phyloP scores from a whole-genome alignment of 1,284 basidiomycete genomes.

The Malassezia psittaci region DNA sequence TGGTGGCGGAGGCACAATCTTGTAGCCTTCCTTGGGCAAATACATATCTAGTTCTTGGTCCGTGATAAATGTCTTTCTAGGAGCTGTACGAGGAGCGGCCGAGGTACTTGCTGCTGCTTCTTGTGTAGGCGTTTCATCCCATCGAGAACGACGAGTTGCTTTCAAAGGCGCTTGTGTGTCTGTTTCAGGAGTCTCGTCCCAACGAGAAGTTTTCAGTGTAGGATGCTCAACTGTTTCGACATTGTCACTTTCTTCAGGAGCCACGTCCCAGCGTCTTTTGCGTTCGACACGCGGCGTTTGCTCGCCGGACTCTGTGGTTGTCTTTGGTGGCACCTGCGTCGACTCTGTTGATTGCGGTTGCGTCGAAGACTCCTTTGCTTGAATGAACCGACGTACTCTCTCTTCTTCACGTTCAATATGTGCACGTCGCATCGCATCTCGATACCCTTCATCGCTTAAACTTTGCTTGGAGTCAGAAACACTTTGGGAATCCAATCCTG shows the following conservation, averaged over 20 bases:
- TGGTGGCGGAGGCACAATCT: conserved; percentile 81
- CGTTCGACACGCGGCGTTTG: conserved; percentile 57
- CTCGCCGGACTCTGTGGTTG: conserved; percentile 41
- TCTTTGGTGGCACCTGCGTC: neutral
- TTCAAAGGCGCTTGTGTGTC: conserved; percentile 50
- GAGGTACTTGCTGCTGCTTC: conserved; percentile 13
- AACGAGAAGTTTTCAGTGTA: conserved; percentile 68
- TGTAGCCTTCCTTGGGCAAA: conserved; percentile 77
- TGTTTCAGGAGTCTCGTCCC: conserved; percentile 73
- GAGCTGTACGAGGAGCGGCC: conserved; percentile 57
- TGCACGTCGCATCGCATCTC: conserved; percentile 86
- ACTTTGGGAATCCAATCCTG: conserved; percentile 23
- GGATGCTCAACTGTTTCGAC: conserved; percentile 28
- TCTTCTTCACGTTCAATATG: conserved; percentile 87
- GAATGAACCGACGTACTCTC: conserved; percentile 70
- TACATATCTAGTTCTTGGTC: conserved; percentile 91
- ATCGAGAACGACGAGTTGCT: conserved; percentile 64
- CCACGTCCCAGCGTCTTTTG: conserved; percentile 77
- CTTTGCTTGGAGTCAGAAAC: conserved; percentile 52
- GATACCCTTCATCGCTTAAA: conserved; percentile 69
- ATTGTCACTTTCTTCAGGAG: conserved; percentile 47
- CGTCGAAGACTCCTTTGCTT: conserved; percentile 65
- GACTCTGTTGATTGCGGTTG: conserved; percentile 49
- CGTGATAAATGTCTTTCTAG: conserved; percentile 73
- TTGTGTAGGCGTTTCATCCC: conserved; percentile 71